phyloP scores from a whole-genome alignment of 2,329 filamentous ascomycete species.

The Hortaea werneckii region DNA sequence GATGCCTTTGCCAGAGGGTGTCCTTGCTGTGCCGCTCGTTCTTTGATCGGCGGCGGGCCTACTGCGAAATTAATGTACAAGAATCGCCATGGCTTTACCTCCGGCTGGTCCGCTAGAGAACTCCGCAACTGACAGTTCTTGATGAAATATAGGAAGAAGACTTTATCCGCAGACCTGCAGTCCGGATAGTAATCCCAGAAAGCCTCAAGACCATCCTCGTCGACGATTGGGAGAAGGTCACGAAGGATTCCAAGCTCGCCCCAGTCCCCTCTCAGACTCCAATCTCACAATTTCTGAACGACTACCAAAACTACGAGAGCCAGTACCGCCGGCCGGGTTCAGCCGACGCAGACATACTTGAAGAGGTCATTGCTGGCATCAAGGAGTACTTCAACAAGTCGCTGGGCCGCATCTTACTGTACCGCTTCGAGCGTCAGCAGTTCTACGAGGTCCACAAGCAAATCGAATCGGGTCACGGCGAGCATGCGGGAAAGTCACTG shows the following conservation, averaged over 20 bases:
- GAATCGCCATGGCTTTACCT: neutral
- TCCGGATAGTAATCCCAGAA: conserved; percentile 80
- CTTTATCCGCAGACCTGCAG: conserved; percentile 73
- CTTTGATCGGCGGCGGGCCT: too few species aligned
- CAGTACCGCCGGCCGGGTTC: conserved; percentile 55
- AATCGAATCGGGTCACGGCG: conserved; percentile 50
- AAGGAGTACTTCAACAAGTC: conserved; percentile 91
- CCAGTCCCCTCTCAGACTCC: conserved; percentile 69
- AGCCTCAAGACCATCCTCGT: conserved; percentile 85
- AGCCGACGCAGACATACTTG: conserved; percentile 71
- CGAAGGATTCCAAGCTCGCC: conserved; percentile 85
- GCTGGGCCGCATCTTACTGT: conserved; percentile 79
- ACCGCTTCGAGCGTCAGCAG: conserved; percentile 86
- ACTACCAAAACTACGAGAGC: conserved; percentile 72
- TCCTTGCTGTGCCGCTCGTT: too few species aligned
- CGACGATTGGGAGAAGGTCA: conserved; percentile 98
- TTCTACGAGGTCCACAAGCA: conserved; percentile 67
- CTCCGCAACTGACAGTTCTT: neutral
- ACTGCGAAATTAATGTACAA: neutral
- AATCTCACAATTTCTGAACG: conserved; percentile 66
- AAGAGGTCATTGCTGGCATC: conserved; percentile 77
- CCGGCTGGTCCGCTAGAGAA: neutral
- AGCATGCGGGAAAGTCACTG: conserved; percentile 59
- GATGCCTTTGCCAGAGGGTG: neutral
- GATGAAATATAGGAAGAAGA: conserved; percentile 61